phyloP scores from a whole-genome alignment of 306 rosid genomes.

The Prunus mira region DNA sequence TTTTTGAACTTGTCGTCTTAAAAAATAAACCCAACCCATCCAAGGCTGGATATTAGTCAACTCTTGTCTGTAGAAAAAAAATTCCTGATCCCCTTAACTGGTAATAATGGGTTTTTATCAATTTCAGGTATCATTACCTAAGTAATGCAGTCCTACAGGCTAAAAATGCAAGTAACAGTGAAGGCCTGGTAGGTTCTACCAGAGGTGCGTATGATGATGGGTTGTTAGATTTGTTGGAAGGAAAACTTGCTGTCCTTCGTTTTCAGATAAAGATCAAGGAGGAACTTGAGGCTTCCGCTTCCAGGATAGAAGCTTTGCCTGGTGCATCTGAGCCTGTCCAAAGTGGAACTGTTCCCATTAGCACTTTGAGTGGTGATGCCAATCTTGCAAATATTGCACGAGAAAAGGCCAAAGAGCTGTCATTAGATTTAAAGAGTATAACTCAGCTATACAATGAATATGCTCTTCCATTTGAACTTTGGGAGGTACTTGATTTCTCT shows the following conservation, averaged over 20 bases:
- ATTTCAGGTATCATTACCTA: slow-evolving; percentile 80
- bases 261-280: slow-evolving; percentile 90
- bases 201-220: slow-evolving; percentile 70
- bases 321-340: slow-evolving; percentile 47
- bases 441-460: slow-evolving; percentile 94
- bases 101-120: slow-evolving; percentile 25
- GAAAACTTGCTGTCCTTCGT: slow-evolving; percentile 96
- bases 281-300: slow-evolving; percentile 73
- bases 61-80: background rate
- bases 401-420: slow-evolving; percentile 74
- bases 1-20: background rate
- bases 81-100: slow-evolving; percentile 1
- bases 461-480: slow-evolving; percentile 91
- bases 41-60: background rate
- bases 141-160: slow-evolving; percentile 95
- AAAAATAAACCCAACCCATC: background rate
- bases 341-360: slow-evolving; percentile 46
- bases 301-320: slow-evolving; percentile 57
- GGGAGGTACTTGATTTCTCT: slow-evolving; percentile 75
- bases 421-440: slow-evolving; percentile 77
- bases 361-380: slow-evolving; percentile 37
- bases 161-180: slow-evolving; percentile 64
- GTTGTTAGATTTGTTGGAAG: slow-evolving; percentile 88
- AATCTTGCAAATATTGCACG: slow-evolving; percentile 41
- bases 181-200: slow-evolving; percentile 62